phyloP scores from a whole-genome alignment of 441 rosid genomes.

The Manihot esculenta region DNA sequence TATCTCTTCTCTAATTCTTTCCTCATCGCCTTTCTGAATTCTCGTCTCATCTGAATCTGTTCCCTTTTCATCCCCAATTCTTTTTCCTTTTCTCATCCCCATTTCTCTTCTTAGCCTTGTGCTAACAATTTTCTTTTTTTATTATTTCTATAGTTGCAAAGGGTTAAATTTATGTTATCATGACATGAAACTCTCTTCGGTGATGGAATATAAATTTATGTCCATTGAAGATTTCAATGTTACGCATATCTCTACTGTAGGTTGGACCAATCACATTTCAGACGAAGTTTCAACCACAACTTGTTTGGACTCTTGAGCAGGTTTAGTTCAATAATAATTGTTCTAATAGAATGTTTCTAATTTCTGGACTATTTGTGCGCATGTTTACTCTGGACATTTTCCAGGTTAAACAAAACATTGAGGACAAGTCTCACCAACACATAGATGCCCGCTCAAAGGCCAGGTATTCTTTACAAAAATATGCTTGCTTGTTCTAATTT shows the following conservation, averaged over 20 bases:
- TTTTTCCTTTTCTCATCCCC: too few relatives aligned
- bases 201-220: not conserved
- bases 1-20: too few relatives aligned
- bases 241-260: conserved; percentile 38
- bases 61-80: too few relatives aligned
- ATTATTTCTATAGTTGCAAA: too few relatives aligned
- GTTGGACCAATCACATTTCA: conserved; percentile 76
- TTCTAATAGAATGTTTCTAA: not conserved
- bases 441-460: conserved; percentile 86
- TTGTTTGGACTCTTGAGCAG: conserved; percentile 91
- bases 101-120: too few relatives aligned
- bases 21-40: too few relatives aligned
- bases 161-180: not conserved
- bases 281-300: conserved; percentile 82
- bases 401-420: conserved; percentile 72
- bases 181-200: not conserved
- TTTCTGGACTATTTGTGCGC: not conserved
- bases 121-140: too few relatives aligned
- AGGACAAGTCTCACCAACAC: conserved; percentile 66
- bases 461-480: conserved; percentile 42
- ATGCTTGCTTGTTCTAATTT: conserved; percentile 11
- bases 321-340: conserved; percentile 29
- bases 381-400: conserved; percentile 12
- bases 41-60: too few relatives aligned
- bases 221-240: conserved; percentile 3